phyloP scores from a whole-genome alignment of 2,329 filamentous ascomycete genomes.

The Monosporascus sp. region DNA sequence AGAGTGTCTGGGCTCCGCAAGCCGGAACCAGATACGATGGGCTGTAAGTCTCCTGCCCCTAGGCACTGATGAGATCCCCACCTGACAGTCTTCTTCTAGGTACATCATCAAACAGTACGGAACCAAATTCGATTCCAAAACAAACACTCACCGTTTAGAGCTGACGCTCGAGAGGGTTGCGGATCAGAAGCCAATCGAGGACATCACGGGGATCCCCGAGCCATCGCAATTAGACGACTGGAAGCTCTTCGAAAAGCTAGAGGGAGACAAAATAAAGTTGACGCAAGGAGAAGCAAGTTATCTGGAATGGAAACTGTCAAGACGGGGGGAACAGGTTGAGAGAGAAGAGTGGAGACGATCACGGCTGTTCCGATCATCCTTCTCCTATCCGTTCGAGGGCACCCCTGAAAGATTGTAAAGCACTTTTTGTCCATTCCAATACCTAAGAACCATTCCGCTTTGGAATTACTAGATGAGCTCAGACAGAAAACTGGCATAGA shows the following conservation, averaged over 20 bases:
- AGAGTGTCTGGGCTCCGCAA: constrained; percentile 45
- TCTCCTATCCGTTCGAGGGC: too few relatives aligned
- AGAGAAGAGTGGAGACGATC: constrained; percentile 20
- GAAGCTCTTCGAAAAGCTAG: constrained; percentile 42
- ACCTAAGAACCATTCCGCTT: too few relatives aligned
- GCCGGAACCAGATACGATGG: constrained; percentile 54
- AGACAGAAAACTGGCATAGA: too few relatives aligned
- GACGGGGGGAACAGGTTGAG: constrained; percentile 20
- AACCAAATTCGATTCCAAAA: constrained; percentile 33
- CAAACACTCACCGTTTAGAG: constrained; percentile 37
- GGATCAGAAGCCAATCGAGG: constrained; percentile 36
- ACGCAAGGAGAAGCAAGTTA: constrained; percentile 34
- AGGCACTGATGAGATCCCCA: background rate
- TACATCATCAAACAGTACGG: constrained; percentile 46
- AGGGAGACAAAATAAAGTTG: constrained; percentile 37
- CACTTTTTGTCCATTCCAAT: too few relatives aligned
- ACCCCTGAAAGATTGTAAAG: too few relatives aligned
- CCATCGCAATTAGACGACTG: constrained; percentile 55
- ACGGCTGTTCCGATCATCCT: constrained; percentile 4
- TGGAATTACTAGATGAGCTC: too few relatives aligned
- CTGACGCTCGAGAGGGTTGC: constrained; percentile 41
- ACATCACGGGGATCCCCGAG: constrained; percentile 40
- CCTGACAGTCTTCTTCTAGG: constrained; percentile 24
- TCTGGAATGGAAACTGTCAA: constrained; percentile 34
- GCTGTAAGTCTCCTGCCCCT: constrained; percentile 37